Base-by-base conservation (phyloP, 2,329 filamentous ascomycete genomes). In the Emmonsiellopsis sp. region DNA sequence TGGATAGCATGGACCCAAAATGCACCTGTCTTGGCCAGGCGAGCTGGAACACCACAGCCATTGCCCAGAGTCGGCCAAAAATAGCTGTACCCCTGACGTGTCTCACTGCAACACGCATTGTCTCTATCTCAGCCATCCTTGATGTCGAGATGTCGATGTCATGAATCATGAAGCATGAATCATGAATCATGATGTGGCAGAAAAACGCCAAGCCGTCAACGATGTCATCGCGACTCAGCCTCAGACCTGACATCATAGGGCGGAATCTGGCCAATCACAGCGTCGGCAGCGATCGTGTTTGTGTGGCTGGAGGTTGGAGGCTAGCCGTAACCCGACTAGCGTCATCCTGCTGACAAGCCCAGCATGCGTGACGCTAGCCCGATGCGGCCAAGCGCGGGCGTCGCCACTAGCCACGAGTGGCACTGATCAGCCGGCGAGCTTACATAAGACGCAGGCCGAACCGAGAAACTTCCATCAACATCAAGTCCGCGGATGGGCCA, bases 391-490 rank as follows among this genome's bases (percentile, higher is more conserved):
- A 46, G 14, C 1, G 5, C 3, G 2, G 6, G 1, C 9, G 11
- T 3, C 43, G 14, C 33, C 33, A 34, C 17, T 48, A 48, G 21
- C 14, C 33, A 9, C 10, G 17, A 21, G 10, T 17, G 45, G 33
- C 45, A 2, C 17, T 14, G 10, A 21, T 8, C 14, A 14, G 9
- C n/a, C 7, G 32, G 3, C 6, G 1, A 36, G 21, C 45, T 49
- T 49, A 49, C 46, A 49, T 49, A 49, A 49, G 14, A 4, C 34
- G 11, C 14, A n/a, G 21, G 13, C 34, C 10, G 34, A 17, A 10
- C 34, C 46, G 46, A 49, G 46, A 49, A 49, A 10, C 46, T 49
- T 49, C 46, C 36, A 49, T 37, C 45, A 17, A 34, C 27, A 21
- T 9, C 27, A 11, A 46, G 8, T 13, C 42, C 43, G 31, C 27